Evolutionary conservation across 768 basidiomycete species (phyloP).

Genomic region (Pulveroboletus sp.): DNA sequence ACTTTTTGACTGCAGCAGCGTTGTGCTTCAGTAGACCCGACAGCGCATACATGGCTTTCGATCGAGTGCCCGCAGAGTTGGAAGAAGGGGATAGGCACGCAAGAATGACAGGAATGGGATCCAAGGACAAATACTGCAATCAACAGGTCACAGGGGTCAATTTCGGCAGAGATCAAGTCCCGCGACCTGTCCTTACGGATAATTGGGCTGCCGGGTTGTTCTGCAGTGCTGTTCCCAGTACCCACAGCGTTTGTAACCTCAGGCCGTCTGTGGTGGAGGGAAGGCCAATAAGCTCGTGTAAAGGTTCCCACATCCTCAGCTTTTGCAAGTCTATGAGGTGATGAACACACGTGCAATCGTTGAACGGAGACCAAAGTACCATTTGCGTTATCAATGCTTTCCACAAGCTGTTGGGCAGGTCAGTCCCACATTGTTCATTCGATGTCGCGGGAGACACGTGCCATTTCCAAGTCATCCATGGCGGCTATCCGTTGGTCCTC

Average conservation of each 20-base stretch:
- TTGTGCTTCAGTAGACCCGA: constrained; percentile 82
- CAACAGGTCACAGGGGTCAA: neutral
- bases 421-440: neutral
- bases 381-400: constrained; percentile 90
- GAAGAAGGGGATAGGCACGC: constrained; percentile 56
- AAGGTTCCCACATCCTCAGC: constrained; percentile 74
- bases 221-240: constrained; percentile 85
- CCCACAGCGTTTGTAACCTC: constrained; percentile 73
- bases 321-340: constrained; percentile 61
- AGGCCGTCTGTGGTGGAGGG: constrained; percentile 56
- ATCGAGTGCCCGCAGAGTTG: constrained; percentile 53
- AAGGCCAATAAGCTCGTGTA: constrained; percentile 61
- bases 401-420: constrained; percentile 57
- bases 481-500: constrained; percentile 65
- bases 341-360: neutral
- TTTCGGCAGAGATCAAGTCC: neutral
- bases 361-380: constrained; percentile 31
- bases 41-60: constrained; percentile 82
- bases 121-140: constrained; percentile 55
- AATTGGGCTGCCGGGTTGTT: constrained; percentile 86
- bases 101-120: constrained; percentile 66
- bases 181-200: constrained; percentile 45
- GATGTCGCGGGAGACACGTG: constrained; percentile 29
- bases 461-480: constrained; percentile 88
- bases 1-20: constrained; percentile 54